phyloP scores from a whole-genome alignment of 2,329 filamentous ascomycete genomes.

The Parascedosporium putredinis region DNA sequence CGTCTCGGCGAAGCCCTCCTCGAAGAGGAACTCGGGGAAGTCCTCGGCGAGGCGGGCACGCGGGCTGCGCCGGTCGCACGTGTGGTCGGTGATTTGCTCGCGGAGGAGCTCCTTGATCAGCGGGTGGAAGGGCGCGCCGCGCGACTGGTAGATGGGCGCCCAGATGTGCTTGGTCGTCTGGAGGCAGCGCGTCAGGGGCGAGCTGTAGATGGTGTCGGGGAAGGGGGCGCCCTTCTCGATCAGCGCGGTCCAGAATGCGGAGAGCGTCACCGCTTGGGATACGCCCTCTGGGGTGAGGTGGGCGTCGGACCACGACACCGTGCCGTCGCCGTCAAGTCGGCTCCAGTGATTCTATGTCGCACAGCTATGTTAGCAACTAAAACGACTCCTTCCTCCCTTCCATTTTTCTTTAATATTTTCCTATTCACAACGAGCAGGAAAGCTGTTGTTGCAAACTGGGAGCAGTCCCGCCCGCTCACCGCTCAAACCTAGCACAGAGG shows the following conservation, averaged over 20 bases:
- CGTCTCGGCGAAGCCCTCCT: slow-evolving; percentile 42
- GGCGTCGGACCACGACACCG: slow-evolving; percentile 29
- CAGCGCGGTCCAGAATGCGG: slow-evolving; percentile 40
- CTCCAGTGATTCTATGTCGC: slow-evolving; percentile 23
- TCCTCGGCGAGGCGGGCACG: slow-evolving; percentile 34
- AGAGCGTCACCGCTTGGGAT: slow-evolving; percentile 40
- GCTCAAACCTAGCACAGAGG: too few relatives aligned
- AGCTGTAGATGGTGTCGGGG: slow-evolving; percentile 45
- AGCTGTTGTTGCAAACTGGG: too few relatives aligned
- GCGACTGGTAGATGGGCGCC: slow-evolving; percentile 24
- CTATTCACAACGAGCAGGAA: too few relatives aligned
- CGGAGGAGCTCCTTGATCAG: slow-evolving; percentile 47
- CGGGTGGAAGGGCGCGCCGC: slow-evolving; percentile 33
- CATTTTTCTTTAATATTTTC: too few relatives aligned
- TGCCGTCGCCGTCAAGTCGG: slow-evolving; percentile 27
- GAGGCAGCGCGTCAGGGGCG: slow-evolving; percentile 47
- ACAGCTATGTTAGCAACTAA: neutral
- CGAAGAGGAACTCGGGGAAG: slow-evolving; percentile 41
- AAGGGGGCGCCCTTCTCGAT: slow-evolving; percentile 35
- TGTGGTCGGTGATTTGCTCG: slow-evolving; percentile 50
- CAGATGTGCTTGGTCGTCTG: slow-evolving; percentile 45
- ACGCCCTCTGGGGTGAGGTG: slow-evolving; percentile 41
- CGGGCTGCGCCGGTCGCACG: slow-evolving; percentile 45
- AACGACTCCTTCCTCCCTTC: neutral
- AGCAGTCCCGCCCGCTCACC: too few relatives aligned